Evolutionary conservation across 192 early-diverging fungal species (phyloP), one percentile per base, ranked within the genome.

Genomic region (Endogone sp.): DNA sequence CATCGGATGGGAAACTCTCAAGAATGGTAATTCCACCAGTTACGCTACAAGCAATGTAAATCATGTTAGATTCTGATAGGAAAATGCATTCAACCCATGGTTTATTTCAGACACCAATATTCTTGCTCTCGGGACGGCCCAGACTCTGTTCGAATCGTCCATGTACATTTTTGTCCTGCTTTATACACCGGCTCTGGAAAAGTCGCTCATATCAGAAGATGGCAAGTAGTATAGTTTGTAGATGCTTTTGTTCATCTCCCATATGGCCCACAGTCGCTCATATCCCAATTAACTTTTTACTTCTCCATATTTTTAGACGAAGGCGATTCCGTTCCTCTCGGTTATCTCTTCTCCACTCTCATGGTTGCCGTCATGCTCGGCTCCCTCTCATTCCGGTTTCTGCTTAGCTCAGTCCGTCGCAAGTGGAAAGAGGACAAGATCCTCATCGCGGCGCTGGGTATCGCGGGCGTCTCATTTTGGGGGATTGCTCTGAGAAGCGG

Each of bases 81-180:
- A n/a, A n/a, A n/a, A n/a, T n/a, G n/a, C n/a, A n/a, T n/a, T n/a
- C n/a, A n/a, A n/a, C n/a, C n/a, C n/a, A n/a, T n/a, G n/a, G n/a
- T n/a, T n/a, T n/a, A n/a, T n/a, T 20, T 4, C 70, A 85, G 84
- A 82, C 65, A 74, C 67, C 67, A 82, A 76, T 27, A 82, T 87
- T 32, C 21, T 85, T 0, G 71, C 81, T 10, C 58, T 86, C 60
- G 86, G 87, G 27, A 61, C 78, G n/a, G 85, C 83, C 0, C 87
- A 88, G 68, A 83, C 85, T 2, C 75, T 88, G 16, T 88, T 86
- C 72, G 87, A 88, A 66, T 80, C 78, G 60, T 82, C 82, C 60
- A 88, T 88, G 87, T 88, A 88, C 69, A 80, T 81, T 3, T 88
- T 88, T 69, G 87, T 88, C 25, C 62, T 88, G 4, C 69, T 88